phyloP scores from a whole-genome alignment of 306 rosid species.

The Dalbergia cultrata region DNA sequence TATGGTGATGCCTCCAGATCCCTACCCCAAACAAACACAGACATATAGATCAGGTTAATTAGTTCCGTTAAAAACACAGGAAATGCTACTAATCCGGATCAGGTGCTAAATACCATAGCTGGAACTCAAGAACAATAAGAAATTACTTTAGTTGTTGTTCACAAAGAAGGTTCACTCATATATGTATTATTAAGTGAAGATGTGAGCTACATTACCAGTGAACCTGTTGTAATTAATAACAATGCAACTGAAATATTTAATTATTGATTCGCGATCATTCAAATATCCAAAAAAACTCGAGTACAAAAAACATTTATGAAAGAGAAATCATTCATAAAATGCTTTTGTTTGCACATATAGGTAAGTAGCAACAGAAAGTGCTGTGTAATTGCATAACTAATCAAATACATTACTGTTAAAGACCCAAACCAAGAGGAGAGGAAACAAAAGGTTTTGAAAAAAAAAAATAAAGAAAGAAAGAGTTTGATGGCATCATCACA shows the following conservation, averaged over 20 bases:
- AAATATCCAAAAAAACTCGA: no score
- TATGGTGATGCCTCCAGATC: conserved; percentile 92
- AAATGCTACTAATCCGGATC: conserved; percentile 14
- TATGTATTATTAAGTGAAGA: no score
- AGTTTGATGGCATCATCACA: neutral
- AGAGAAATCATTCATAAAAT: neutral
- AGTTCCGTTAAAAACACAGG: neutral
- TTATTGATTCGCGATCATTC: no score
- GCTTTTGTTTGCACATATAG: neutral
- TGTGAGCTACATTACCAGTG: no score
- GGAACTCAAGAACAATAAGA: no score
- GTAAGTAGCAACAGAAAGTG: neutral
- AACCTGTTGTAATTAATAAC: no score
- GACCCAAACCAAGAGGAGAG: neutral
- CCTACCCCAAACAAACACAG: conserved; percentile 48
- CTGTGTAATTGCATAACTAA: neutral
- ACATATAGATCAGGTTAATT: neutral
- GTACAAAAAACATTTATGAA: neutral
- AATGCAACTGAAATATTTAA: no score
- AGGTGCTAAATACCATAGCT: neutral
- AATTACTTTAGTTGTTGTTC: no score
- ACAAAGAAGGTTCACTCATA: no score
- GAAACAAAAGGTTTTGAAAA: no score
- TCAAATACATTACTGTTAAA: neutral
- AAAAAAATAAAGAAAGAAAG: no score